Evolutionary conservation across 73 alveolate species (phyloP).

Genomic region (Paraurostyla sp.): DNA sequence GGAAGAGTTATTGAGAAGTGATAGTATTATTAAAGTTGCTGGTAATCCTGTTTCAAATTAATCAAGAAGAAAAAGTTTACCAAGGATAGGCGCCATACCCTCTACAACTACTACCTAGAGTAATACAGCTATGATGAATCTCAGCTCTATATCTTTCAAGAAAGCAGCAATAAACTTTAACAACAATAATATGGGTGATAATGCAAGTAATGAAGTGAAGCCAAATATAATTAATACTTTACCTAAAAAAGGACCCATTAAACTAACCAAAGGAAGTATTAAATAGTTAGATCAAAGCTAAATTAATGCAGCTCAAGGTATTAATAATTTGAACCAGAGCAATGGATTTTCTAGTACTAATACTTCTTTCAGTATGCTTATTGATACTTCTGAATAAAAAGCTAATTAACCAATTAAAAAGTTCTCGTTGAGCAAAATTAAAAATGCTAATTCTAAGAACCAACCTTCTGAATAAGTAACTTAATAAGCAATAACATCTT

Average conservation of each 20-base stretch:
- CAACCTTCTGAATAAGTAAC: background rate
- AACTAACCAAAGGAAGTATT: background rate
- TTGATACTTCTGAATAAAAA: background rate
- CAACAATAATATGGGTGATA: conserved; percentile 3
- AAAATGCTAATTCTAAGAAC: background rate
- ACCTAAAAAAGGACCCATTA: conserved; percentile 24
- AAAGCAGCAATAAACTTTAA: background rate
- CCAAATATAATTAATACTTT: background rate
- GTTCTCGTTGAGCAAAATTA: conserved; percentile 13
- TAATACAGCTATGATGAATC: background rate
- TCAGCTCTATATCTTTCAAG: background rate
- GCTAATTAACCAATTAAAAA: background rate
- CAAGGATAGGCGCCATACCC: conserved; percentile 12
- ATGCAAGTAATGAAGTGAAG: too few relatives aligned
- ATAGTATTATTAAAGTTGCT: conserved; percentile 15
- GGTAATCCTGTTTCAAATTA: background rate
- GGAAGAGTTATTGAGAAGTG: conserved; percentile 52
- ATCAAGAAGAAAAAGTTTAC: background rate
- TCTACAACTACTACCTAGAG: background rate
- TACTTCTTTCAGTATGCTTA: background rate
- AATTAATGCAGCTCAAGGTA: background rate
- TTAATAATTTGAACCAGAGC: background rate
- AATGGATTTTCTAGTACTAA: conserved; percentile 28
- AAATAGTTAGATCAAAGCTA: background rate
- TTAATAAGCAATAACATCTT: too few relatives aligned